These are phyloP conservation scores for Colletotrichum sidae DNA, from an alignment of 2,329 filamentous ascomycete species.

Conservation along the genomic window DNA sequence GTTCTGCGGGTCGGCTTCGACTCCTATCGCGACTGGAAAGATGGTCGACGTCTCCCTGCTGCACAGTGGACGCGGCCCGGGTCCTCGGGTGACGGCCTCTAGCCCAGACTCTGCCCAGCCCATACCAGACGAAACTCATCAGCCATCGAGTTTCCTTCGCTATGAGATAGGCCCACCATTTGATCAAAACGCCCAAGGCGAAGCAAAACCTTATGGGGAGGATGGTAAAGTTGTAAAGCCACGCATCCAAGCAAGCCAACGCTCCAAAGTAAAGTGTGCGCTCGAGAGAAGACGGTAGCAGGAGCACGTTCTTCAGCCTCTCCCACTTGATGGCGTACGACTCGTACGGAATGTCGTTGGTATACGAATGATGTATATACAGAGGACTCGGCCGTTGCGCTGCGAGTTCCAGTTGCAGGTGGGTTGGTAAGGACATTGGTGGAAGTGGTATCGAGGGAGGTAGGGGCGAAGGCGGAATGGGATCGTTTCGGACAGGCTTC, in stretches of 20 bases:
- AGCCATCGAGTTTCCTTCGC: conserved; percentile 79
- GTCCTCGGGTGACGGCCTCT: conserved; percentile 55
- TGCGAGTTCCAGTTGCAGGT: conserved; percentile 73
- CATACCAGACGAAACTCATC: conserved; percentile 81
- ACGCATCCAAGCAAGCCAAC: conserved; percentile 92
- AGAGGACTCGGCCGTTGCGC: conserved; percentile 71
- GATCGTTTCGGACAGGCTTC: conserved; percentile 39
- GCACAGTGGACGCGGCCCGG: conserved; percentile 5
- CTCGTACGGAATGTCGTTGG: conserved; percentile 80
- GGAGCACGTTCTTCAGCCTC: conserved; percentile 87
- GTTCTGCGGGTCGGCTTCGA: conserved; percentile 15
- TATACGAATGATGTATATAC: conserved; percentile 72
- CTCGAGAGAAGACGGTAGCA: conserved; percentile 85
- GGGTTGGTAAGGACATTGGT: conserved; percentile 74
- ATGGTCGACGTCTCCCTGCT: conserved; percentile 17
- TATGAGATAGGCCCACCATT: conserved; percentile 82
- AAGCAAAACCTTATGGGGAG: conserved; percentile 89
- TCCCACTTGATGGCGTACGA: conserved; percentile 93
- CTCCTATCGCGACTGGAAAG: conserved; percentile 29
- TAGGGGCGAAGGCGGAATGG: conserved; percentile 59
- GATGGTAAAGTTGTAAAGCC: conserved; percentile 97
- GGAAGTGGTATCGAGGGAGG: conserved; percentile 69
- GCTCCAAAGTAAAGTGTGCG: conserved; percentile 88
- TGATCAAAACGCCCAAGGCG: conserved; percentile 78
- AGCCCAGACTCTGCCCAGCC: conserved; percentile 79